Evolutionary conservation across 1,284 basidiomycete genomes (phyloP), one percentile per base, ranked within the genome.

Genomic region (Cystobasidiaceae sp.): DNA sequence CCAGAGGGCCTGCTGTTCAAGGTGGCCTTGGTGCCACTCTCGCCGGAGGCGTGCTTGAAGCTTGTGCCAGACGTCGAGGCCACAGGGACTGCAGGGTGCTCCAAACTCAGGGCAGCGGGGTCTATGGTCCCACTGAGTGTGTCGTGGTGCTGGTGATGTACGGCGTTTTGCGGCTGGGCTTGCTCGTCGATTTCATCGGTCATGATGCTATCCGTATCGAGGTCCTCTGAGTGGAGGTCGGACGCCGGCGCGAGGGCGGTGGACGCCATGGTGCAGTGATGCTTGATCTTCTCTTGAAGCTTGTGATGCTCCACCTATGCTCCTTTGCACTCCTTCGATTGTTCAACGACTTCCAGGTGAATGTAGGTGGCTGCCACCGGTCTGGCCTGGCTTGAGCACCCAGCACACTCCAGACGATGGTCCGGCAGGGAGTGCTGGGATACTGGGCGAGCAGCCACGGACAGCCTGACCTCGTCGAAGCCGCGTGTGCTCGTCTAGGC

Each of bases 111-210:
- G 6, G 41, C 23, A 9, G 54, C 27, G 21, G 54, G 54, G 21
- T 56, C 54, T 17, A 56, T 56, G 41, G 54, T 44, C 23, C 54
- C 54, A 17, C 17, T 43, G 23, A 27, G 11, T n/a, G 39, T 34
- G n/a, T n/a, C 25, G 43, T 44, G 43, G 11, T 11, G 37, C 4
- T 44, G 43, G 19, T n/a, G 43, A 44, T 44, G 43, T 25, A 33
- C 25, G 2, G 46, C 17, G 21, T 52, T 41, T 11, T 34, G 17
- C 6, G 27, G 32, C 19, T 23, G 27, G 37, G 11, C 28, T 25
- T 44, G 19, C 27, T 62, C 50, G 17, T 62, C 60, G 37, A 62
- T 54, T 34, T 62, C 60, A 41, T 62, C 60, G 19, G 60, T 62
- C 60, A 62, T 62, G 48, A 62, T 54, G 39, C 49, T 52, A 37